These are phyloP conservation scores for Mycothermus thermophilus DNA, from an alignment of 495 filamentous ascomycete genomes.

Conservation along the genomic window DNA sequence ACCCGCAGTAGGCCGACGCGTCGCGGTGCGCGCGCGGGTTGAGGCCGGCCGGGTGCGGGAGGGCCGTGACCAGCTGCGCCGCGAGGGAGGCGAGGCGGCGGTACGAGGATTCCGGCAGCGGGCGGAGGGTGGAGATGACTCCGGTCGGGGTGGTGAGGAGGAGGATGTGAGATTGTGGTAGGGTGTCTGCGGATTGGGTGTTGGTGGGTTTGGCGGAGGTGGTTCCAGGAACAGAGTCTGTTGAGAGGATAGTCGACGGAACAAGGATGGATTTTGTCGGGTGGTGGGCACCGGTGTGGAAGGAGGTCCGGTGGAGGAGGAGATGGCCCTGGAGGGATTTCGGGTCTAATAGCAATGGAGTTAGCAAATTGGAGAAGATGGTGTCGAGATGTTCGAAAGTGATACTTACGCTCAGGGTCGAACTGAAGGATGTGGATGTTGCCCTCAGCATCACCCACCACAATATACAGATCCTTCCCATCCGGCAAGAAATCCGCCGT, in stretches of 20 bases:
- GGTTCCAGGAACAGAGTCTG: conserved; percentile 15
- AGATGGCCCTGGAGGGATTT: conserved; percentile 82
- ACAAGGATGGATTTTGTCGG: conserved; percentile 61
- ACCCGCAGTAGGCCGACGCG: conserved; percentile 20
- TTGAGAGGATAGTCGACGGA: conserved; percentile 39
- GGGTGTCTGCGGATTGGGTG: conserved; percentile 6
- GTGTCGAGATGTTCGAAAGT: background rate
- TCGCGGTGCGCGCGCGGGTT: conserved; percentile 69
- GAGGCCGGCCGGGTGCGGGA: conserved; percentile 63
- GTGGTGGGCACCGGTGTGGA: conserved; percentile 66
- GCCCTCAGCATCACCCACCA: conserved; percentile 72
- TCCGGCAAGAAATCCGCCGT: conserved; percentile 81
- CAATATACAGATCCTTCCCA: conserved; percentile 65
- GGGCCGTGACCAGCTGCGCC: conserved; percentile 57
- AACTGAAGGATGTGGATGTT: conserved; percentile 83
- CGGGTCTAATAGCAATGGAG: conserved; percentile 49
- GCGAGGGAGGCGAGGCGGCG: conserved; percentile 72
- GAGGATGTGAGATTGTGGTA: conserved; percentile 41
- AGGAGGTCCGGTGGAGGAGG: conserved; percentile 72
- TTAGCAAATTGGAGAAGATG: conserved; percentile 11
- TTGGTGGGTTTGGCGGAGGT: conserved; percentile 2
- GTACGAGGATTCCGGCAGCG: conserved; percentile 67
- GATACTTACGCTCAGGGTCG: conserved; percentile 63
- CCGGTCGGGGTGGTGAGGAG: conserved; percentile 63
- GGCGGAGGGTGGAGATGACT: conserved; percentile 57